Evolutionary conservation across 192 early-diverging fungal species (phyloP).

Genomic region (Entrophospora sp.): DNA sequence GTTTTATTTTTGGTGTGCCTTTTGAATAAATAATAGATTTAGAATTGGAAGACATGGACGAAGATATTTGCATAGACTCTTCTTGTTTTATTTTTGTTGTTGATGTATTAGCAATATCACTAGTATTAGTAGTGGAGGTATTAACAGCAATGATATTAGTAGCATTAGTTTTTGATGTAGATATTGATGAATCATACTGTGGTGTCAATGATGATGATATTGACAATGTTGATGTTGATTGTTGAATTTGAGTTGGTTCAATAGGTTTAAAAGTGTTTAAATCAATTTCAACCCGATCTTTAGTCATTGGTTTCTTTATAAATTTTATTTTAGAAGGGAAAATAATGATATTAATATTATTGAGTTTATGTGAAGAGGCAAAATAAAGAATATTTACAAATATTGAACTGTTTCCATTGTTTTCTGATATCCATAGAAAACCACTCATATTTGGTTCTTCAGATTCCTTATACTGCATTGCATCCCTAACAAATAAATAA

Average conservation of each 20-base stretch:
- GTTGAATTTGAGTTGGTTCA: not conserved
- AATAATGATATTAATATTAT: not conserved
- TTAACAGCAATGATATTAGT: too few relatives aligned
- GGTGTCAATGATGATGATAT: too few relatives aligned
- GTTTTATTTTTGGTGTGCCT: conserved; percentile 1
- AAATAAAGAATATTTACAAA: too few relatives aligned
- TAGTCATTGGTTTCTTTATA: not conserved
- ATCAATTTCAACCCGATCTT: not conserved
- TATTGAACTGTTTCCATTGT: too few relatives aligned
- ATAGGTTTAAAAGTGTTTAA: not conserved
- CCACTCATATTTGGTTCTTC: not conserved
- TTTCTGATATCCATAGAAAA: not conserved
- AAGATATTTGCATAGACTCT: too few relatives aligned
- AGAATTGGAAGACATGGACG: too few relatives aligned
- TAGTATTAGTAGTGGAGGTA: too few relatives aligned
- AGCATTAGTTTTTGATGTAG: not conserved
- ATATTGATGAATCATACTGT: too few relatives aligned
- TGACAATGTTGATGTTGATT: too few relatives aligned
- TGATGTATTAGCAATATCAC: not conserved
- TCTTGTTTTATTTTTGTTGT: not conserved
- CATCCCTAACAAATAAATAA: not conserved
- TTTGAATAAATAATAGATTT: too few relatives aligned
- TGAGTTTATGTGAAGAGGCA: not conserved
- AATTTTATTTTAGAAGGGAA: too few relatives aligned
- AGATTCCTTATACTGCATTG: not conserved